These are phyloP conservation scores for Barnettozyma sp. DNA, from an alignment of 805 yeast species.

Conservation along the genomic window DNA sequence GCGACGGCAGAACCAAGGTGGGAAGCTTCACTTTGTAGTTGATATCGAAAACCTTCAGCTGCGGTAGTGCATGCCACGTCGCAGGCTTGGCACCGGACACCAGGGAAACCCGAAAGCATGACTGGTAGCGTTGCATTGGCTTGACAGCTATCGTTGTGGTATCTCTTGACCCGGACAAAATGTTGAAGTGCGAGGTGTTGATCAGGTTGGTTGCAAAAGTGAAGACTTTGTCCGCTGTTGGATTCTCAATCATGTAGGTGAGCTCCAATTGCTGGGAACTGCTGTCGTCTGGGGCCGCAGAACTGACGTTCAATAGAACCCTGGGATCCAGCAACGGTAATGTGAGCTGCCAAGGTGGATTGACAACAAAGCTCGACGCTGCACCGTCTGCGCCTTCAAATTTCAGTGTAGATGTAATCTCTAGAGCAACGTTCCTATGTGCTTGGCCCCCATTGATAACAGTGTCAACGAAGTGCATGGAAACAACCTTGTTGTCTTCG, in stretches of 20 bases:
- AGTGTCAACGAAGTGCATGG: slow-evolving; percentile 25
- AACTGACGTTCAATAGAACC: slow-evolving; percentile 39
- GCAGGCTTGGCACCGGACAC: slow-evolving; percentile 4
- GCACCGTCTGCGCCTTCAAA: slow-evolving; percentile 30
- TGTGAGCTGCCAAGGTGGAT: slow-evolving; percentile 42
- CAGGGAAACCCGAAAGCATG: slow-evolving; percentile 30
- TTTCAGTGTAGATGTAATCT: slow-evolving; percentile 22
- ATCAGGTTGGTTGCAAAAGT: slow-evolving; percentile 48
- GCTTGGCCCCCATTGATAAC: slow-evolving; percentile 32
- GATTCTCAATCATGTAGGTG: slow-evolving; percentile 60
- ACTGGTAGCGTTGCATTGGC: slow-evolving; percentile 49
- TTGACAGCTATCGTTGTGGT: slow-evolving; percentile 32
- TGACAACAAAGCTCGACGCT: slow-evolving; percentile 27
- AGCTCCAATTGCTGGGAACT: slow-evolving; percentile 29
- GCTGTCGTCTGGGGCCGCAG: slow-evolving; percentile 10
- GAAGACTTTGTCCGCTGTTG: slow-evolving; percentile 63
- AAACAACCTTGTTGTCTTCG: slow-evolving; percentile 10
- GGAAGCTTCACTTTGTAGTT: slow-evolving; percentile 60
- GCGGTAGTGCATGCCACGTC: slow-evolving; percentile 45
- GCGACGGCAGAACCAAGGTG: slow-evolving; percentile 35
- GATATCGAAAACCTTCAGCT: slow-evolving; percentile 58
- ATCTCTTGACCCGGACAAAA: slow-evolving; percentile 29
- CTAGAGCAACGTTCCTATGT: slow-evolving; percentile 33
- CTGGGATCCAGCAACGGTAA: slow-evolving; percentile 68
- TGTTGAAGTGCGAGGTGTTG: slow-evolving; percentile 30